Evolutionary conservation across 148 eudicot genomes (phyloP), one percentile per base, ranked within the genome.

Genomic region (Nepenthes gracilis): DNA sequence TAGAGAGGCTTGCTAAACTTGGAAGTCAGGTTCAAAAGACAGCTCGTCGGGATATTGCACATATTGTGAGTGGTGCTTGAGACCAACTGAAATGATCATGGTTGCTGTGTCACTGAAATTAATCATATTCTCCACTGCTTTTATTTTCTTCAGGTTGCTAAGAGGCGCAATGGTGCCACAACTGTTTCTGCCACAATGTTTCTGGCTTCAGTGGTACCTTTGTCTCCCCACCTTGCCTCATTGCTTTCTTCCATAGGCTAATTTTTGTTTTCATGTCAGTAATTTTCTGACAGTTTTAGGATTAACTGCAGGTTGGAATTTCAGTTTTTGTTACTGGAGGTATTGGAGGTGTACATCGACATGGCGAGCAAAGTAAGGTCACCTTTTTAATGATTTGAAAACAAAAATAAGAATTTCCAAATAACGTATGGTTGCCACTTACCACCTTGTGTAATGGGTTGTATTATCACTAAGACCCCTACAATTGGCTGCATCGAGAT

Each of bases 131-230:
- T 10, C 48, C 2, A 49, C 10, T 49, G 53, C 53, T 10, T 49
- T 36, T 65, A 45, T 35, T 60, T 32, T 75, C 59, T 52, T 60
- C 63, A 93, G 99, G 85, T 94, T 63, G 92, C 99, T 52, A 75
- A 80, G 38, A 72, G 84, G 69, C 80, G 82, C 43, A 80, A 83
- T 74, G 99, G 99, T 66, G 99, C 95, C 55, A 94, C 99, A 38
- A 89, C 99, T 60, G 97, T 94, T 73, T 94, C 97, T 32, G 95
- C 99, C 36, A 83, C 99, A 34, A 94, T 94, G 95, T 67, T 76
- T 76, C 78, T 94, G 63, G 95, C 99, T 64, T 86, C 97, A 34
- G 68, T 76, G 99, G 99, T 93, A 50, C 59, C 55, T 57, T 54
- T 59, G n/a, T 64, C 2, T 32, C 5, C 45, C 51, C 54, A 10